Evolutionary conservation across 164 flowering plant genomes (phyloP).

Genomic region (Vitis vinifera): DNA sequence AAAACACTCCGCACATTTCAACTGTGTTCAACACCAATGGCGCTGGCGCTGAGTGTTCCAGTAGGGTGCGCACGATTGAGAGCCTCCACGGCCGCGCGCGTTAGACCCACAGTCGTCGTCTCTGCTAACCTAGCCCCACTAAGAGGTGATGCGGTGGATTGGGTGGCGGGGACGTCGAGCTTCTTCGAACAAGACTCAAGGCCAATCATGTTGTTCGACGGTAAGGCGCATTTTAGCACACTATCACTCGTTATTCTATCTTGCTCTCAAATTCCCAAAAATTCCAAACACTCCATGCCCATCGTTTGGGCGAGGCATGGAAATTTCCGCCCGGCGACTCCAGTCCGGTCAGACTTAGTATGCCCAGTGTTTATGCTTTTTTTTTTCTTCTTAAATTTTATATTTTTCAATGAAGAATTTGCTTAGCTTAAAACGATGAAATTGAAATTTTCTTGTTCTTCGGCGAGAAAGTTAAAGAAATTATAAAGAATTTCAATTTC

Average conservation of each 20-base stretch:
- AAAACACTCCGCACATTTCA: too few species aligned
- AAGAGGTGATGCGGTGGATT: constrained; percentile 31
- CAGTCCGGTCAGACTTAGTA: too few species aligned
- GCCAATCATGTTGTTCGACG: constrained; percentile 87
- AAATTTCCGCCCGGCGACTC: too few species aligned
- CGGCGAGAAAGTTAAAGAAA: too few species aligned
- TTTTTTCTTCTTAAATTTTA: too few species aligned
- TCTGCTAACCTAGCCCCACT: constrained; percentile 31
- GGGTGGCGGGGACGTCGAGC: constrained; percentile 59
- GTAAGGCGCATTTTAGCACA: constrained; percentile 27
- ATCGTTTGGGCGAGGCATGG: too few species aligned
- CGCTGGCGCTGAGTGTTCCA: constrained; percentile 33
- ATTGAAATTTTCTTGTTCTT: too few species aligned
- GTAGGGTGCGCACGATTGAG: constrained; percentile 25
- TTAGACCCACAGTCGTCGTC: constrained; percentile 10
- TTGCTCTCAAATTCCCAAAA: not conserved
- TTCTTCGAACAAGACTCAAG: constrained; percentile 71
- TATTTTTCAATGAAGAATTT: too few species aligned
- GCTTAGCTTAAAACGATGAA: too few species aligned
- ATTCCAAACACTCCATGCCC: too few species aligned
- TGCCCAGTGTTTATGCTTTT: too few species aligned
- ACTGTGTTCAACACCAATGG: constrained; percentile 15
- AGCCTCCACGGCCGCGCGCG: constrained; percentile 17
- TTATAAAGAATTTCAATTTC: too few species aligned
- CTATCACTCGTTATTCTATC: not conserved